These are phyloP conservation scores for Leccinum olivaceopallidum DNA, from an alignment of 768 basidiomycete genomes.

Conservation along the genomic window DNA sequence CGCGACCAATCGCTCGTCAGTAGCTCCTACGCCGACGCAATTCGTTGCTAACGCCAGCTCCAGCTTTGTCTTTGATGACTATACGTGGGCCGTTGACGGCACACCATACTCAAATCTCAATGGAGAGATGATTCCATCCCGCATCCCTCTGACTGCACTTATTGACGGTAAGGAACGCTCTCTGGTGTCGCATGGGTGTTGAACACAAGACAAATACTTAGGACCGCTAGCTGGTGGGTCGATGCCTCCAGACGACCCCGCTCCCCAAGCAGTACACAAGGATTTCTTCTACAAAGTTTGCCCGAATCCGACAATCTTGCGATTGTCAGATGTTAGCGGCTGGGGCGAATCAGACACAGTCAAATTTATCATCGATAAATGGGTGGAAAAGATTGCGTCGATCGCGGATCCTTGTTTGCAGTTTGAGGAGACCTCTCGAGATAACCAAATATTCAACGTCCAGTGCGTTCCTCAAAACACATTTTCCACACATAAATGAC, in stretches of 20 bases:
- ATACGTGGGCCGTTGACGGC: constrained; percentile 39
- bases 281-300: constrained; percentile 41
- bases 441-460: constrained; percentile 20
- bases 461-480: constrained; percentile 12
- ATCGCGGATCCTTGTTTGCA: constrained; percentile 42
- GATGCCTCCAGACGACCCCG: constrained; percentile 29
- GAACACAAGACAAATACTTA: constrained; percentile 1
- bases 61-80: constrained; percentile 44
- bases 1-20: constrained; percentile 35
- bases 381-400: constrained; percentile 33
- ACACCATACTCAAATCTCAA: constrained; percentile 36
- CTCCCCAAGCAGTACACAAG: constrained; percentile 35
- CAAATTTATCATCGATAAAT: constrained; percentile 33
- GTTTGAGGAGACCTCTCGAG: constrained; percentile 24
- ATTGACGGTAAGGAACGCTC: constrained; percentile 29
- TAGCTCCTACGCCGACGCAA: neutral
- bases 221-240: constrained; percentile 41
- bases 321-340: constrained; percentile 25
- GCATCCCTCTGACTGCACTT: constrained; percentile 39
- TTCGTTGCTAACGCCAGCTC: neutral
- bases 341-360: constrained; percentile 28
- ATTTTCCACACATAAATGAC: neutral
- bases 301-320: constrained; percentile 35
- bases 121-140: constrained; percentile 38
- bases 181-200: neutral